Evolutionary conservation across 768 basidiomycete genomes (phyloP).

Genomic region (Hygrocybe coccinea): DNA sequence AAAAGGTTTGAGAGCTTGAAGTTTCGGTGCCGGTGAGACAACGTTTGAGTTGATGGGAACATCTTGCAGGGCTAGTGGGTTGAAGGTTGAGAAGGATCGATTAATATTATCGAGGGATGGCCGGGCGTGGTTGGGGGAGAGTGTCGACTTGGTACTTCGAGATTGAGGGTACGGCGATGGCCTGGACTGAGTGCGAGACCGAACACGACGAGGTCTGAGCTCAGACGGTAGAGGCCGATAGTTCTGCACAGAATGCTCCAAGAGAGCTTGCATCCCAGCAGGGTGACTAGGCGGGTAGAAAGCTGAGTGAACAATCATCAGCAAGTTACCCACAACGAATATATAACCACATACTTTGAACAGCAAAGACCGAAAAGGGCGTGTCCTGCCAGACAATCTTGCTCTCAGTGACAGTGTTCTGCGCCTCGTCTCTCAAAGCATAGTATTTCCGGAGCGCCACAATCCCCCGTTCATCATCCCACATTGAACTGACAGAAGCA

Average conservation of each 20-base stretch:
- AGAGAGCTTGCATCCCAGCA: constrained; percentile 63
- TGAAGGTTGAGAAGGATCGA: constrained; percentile 14
- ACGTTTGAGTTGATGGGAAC: constrained; percentile 42
- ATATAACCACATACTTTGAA: constrained; percentile 56
- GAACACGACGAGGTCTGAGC: constrained; percentile 53
- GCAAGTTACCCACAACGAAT: constrained; percentile 1
- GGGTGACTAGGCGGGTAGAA: constrained; percentile 66
- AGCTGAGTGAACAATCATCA: constrained; percentile 40
- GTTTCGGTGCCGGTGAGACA: constrained; percentile 32
- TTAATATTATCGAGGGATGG: constrained; percentile 20
- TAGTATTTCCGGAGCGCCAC: constrained; percentile 61
- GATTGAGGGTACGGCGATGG: constrained; percentile 66
- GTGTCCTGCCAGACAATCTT: constrained; percentile 64
- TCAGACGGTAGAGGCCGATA: constrained; percentile 73
- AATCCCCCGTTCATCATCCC: constrained; percentile 70
- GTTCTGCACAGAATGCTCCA: constrained; percentile 67
- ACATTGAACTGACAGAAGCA: constrained; percentile 38
- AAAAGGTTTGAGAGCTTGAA: constrained; percentile 40
- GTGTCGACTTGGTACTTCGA: constrained; percentile 42
- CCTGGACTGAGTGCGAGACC: constrained; percentile 66
- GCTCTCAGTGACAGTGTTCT: constrained; percentile 63
- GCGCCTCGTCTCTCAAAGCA: constrained; percentile 63
- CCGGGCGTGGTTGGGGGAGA: constrained; percentile 40
- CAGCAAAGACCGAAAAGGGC: constrained; percentile 62
- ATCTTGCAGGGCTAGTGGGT: constrained; percentile 39